Evolutionary conservation across 2,329 filamentous ascomycete genomes (phyloP).

Genomic region (Eurotiales sp.): DNA sequence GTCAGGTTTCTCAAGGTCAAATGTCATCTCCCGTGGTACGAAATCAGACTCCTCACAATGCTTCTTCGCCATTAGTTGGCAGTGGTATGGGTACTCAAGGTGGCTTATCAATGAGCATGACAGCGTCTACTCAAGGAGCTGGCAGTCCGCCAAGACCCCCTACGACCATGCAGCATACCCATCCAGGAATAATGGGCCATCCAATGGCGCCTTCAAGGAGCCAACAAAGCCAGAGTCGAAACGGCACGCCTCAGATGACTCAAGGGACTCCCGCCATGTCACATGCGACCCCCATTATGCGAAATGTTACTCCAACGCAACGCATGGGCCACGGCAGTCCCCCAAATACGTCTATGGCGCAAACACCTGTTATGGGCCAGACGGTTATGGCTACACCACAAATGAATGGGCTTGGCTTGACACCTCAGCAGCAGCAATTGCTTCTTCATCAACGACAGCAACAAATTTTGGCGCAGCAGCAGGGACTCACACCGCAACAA

Average conservation of each 20-base stretch:
- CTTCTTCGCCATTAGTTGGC: slow-evolving; percentile 43
- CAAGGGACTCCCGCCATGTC: slow-evolving; percentile 45
- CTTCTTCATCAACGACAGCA: slow-evolving; percentile 36
- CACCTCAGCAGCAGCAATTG: slow-evolving; percentile 38
- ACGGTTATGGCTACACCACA: slow-evolving; percentile 39
- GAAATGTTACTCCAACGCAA: slow-evolving; percentile 46
- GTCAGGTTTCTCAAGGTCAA: slow-evolving; percentile 34
- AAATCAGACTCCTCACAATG: slow-evolving; percentile 44
- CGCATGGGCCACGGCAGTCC: slow-evolving; percentile 46
- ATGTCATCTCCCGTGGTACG: slow-evolving; percentile 47
- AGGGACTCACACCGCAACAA: slow-evolving; percentile 40
- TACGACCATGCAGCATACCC: slow-evolving; percentile 45
- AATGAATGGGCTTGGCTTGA: slow-evolving; percentile 35
- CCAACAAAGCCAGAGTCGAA: slow-evolving; percentile 44
- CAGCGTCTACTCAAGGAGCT: slow-evolving; percentile 42
- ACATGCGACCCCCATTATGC: slow-evolving; percentile 46
- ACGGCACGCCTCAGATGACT: slow-evolving; percentile 47
- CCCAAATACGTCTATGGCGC: slow-evolving; percentile 37
- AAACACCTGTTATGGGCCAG: slow-evolving; percentile 45
- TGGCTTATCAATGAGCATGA: slow-evolving; percentile 43
- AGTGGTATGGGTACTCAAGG: slow-evolving; percentile 36
- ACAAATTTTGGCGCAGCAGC: slow-evolving; percentile 36
- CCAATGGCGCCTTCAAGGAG: slow-evolving; percentile 44
- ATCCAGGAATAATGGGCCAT: slow-evolving; percentile 43
- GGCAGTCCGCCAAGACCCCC: slow-evolving; percentile 45